A percentile compares a stretch with the other conserved stretches of the same genome.
phyloP scores from a whole-genome alignment of 1,284 basidiomycete species.

The Cystobasidium slooffiae region DNA sequence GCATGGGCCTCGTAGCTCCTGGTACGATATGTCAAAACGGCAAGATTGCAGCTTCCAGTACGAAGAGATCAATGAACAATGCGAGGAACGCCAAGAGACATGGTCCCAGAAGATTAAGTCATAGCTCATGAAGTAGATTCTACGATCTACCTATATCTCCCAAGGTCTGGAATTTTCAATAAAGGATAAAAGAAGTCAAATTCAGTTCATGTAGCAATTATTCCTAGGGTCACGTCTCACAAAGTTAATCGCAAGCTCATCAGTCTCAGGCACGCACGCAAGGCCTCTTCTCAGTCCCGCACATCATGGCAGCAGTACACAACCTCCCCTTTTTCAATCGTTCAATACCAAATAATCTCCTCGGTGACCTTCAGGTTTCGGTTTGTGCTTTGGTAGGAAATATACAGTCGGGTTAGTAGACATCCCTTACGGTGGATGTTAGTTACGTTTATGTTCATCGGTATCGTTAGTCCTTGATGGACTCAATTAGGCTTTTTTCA shows the following conservation, averaged over 20 bases:
- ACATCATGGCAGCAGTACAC: no score
- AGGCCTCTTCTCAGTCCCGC: neutral
- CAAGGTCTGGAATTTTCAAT: neutral
- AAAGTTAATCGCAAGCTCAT: neutral
- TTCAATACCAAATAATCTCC: no score
- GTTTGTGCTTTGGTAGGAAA: no score
- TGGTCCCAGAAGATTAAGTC: slow-evolving; percentile 8
- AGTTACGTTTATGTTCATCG: no score
- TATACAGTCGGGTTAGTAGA: no score
- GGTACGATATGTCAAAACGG: slow-evolving; percentile 33
- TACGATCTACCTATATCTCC: neutral
- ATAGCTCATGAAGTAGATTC: slow-evolving; percentile 2
- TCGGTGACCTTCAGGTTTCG: no score
- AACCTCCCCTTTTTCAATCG: no score
- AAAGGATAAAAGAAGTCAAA: neutral
- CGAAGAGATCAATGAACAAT: neutral
- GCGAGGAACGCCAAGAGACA: slow-evolving; percentile 15
- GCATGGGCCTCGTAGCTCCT: slow-evolving; percentile 38
- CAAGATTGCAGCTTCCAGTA: slow-evolving; percentile 1
- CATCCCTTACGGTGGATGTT: no score
- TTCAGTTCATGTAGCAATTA: slow-evolving; percentile 15
- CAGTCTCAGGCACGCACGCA: neutral
- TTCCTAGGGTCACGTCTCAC: no score
- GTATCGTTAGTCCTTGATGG: no score
- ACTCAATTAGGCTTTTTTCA: no score